Conservation (phyloP, 768 basidiomycete species). For the Candolleomyces eurysporus region DNA sequence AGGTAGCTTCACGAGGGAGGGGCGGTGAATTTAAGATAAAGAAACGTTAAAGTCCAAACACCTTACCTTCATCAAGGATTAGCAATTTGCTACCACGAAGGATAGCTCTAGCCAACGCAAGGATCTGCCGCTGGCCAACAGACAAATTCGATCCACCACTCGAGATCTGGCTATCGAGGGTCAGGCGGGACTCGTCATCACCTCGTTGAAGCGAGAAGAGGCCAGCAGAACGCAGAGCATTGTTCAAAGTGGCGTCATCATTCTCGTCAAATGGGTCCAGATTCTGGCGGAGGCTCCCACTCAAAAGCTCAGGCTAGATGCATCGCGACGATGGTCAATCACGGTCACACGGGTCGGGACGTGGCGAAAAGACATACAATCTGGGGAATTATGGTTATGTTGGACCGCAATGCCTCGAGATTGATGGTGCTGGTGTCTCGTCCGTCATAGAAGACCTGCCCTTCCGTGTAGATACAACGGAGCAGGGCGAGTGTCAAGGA, state of each 20-base stretch:
- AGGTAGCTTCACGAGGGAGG: conserved; percentile 31
- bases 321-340: neutral
- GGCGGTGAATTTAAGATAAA: neutral
- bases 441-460: conserved; percentile 52
- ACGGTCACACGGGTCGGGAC: neutral
- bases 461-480: conserved; percentile 51
- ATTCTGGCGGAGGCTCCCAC: conserved; percentile 50
- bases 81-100: conserved; percentile 53
- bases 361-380: conserved; percentile 22
- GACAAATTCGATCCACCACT: conserved; percentile 67
- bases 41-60: neutral
- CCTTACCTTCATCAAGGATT: conserved; percentile 57
- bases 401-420: conserved; percentile 50
- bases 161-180: conserved; percentile 39
- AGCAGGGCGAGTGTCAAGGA: conserved; percentile 48
- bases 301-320: conserved; percentile 29
- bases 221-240: conserved; percentile 36
- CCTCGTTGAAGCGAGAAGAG: conserved; percentile 33
- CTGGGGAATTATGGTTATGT: conserved; percentile 58
- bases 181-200: conserved; percentile 48
- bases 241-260: conserved; percentile 42
- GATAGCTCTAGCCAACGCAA: conserved; percentile 58
- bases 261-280: conserved; percentile 59
- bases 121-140: conserved; percentile 68
- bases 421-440: conserved; percentile 45